These are phyloP conservation scores for Epithele typhae DNA, from an alignment of 768 basidiomycete species.

Conservation along the genomic window DNA sequence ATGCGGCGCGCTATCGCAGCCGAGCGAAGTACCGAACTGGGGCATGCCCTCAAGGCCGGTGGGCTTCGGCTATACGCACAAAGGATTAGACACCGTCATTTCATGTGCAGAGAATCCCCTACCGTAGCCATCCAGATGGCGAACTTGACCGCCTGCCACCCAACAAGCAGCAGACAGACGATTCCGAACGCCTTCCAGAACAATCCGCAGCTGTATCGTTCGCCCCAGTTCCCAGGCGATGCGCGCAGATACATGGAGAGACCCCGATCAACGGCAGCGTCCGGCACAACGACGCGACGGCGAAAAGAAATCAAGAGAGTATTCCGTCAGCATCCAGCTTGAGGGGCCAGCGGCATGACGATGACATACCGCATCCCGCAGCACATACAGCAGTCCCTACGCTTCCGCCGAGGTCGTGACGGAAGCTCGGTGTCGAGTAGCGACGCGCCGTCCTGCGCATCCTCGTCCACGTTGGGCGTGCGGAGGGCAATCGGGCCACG, in stretches of 20 bases:
- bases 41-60: constrained; percentile 57
- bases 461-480: constrained; percentile 20
- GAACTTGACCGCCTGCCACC: constrained; percentile 41
- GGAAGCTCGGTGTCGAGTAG: constrained; percentile 22
- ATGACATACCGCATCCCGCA: constrained; percentile 43
- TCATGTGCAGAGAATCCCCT: constrained; percentile 15
- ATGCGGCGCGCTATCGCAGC: constrained; percentile 42
- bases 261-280: neutral
- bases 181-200: constrained; percentile 55
- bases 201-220: constrained; percentile 38
- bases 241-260: too few relatives aligned
- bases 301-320: constrained; percentile 2
- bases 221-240: too few relatives aligned
- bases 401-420: constrained; percentile 28
- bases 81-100: too few relatives aligned
- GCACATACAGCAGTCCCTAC: constrained; percentile 44
- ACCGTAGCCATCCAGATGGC: constrained; percentile 47
- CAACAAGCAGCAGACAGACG: constrained; percentile 35
- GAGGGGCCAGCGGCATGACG: neutral
- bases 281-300: neutral
- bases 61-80: constrained; percentile 35
- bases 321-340: neutral
- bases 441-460: constrained; percentile 13
- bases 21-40: constrained; percentile 46
- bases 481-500: constrained; percentile 22